phyloP scores from a whole-genome alignment of 2,329 filamentous ascomycete genomes.

The Raffaelea albimanens region DNA sequence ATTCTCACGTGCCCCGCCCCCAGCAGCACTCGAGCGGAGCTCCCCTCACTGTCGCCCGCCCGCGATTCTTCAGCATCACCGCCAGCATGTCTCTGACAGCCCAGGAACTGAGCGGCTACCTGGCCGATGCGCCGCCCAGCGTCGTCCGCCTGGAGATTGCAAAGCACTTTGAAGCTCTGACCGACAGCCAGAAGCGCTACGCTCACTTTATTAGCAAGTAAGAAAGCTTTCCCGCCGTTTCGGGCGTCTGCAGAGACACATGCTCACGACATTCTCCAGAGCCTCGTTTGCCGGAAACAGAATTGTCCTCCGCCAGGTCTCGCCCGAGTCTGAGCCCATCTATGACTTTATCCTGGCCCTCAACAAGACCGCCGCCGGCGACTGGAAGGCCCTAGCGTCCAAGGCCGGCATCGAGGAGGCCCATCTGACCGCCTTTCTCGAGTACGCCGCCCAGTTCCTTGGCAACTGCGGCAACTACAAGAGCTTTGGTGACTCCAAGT shows the following conservation, averaged over 20 bases:
- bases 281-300: slow-evolving; percentile 69
- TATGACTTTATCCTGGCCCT: slow-evolving; percentile 72
- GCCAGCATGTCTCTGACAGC: slow-evolving; percentile 41
- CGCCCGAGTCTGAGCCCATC: slow-evolving; percentile 71
- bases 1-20: background rate
- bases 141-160: slow-evolving; percentile 84
- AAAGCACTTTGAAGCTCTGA: slow-evolving; percentile 77
- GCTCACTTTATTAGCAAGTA: slow-evolving; percentile 82
- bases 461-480: slow-evolving; percentile 81
- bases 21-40: background rate
- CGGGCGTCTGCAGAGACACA: no score
- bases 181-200: slow-evolving; percentile 74
- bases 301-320: slow-evolving; percentile 72
- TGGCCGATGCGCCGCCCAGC: slow-evolving; percentile 83
- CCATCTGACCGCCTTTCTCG: slow-evolving; percentile 59
- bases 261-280: slow-evolving; percentile 28
- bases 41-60: background rate
- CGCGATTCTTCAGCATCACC: slow-evolving; percentile 9
- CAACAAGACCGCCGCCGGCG: slow-evolving; percentile 54
- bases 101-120: slow-evolving; percentile 62
- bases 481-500: slow-evolving; percentile 78
- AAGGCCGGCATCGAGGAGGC: slow-evolving; percentile 56
- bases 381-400: slow-evolving; percentile 59
- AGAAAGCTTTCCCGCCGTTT: slow-evolving; percentile 11
- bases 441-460: slow-evolving; percentile 71